phyloP scores from a whole-genome alignment of 192 early-diverging fungal species.

The Linnemannia hyalina region DNA sequence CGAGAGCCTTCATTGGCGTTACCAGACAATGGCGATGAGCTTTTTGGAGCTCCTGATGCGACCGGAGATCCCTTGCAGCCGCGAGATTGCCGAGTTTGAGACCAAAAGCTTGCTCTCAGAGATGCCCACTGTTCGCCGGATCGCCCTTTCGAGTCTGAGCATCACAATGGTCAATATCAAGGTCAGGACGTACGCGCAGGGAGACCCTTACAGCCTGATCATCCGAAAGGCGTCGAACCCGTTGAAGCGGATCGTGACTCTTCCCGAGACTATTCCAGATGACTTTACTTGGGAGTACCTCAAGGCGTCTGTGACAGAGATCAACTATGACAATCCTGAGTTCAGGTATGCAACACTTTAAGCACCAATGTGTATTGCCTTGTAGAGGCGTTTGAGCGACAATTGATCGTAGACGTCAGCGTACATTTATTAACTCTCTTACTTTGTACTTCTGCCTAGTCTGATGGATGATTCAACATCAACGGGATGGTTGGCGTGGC shows the following conservation, averaged over 20 bases:
- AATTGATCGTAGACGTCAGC: background rate
- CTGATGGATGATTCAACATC: constrained; percentile 71
- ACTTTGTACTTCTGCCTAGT: constrained; percentile 24
- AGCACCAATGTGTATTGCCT: background rate
- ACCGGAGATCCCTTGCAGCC: constrained; percentile 68
- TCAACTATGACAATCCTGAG: constrained; percentile 44
- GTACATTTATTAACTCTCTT: background rate
- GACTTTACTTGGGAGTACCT: constrained; percentile 57
- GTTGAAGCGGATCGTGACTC: constrained; percentile 49
- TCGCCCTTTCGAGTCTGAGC: constrained; percentile 71
- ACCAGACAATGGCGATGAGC: constrained; percentile 82
- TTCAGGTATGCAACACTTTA: constrained; percentile 29
- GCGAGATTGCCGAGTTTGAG: constrained; percentile 68
- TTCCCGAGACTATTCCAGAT: constrained; percentile 52
- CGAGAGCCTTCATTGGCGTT: constrained; percentile 84
- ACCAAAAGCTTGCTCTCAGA: constrained; percentile 77
- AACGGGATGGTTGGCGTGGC: constrained; percentile 90
- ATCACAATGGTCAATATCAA: constrained; percentile 79
- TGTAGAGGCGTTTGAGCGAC: no score
- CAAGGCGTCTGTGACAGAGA: constrained; percentile 32
- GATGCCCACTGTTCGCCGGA: constrained; percentile 78
- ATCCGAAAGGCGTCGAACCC: constrained; percentile 59
- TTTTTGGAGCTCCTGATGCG: constrained; percentile 82
- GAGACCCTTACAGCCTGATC: constrained; percentile 61
- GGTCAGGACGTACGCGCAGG: constrained; percentile 68